phyloP scores from a whole-genome alignment of 1,284 basidiomycete genomes.

The Peniophora sp. region DNA sequence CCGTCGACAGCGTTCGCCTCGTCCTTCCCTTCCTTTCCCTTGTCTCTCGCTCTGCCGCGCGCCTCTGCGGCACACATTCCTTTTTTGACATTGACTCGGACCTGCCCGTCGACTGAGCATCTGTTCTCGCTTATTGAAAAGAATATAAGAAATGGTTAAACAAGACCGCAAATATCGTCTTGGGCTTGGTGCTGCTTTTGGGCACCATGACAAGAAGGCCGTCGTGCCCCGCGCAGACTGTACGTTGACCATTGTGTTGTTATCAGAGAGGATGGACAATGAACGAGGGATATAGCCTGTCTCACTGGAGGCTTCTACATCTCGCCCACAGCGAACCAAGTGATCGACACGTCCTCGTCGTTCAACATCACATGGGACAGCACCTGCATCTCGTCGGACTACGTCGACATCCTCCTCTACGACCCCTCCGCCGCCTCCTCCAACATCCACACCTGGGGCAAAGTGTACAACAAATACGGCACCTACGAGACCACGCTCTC shows the following conservation, averaged over 20 bases:
- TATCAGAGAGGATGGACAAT: not conserved
- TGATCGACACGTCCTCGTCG: constrained; percentile 44
- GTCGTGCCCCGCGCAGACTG: constrained; percentile 4
- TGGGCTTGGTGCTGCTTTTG: constrained; percentile 5
- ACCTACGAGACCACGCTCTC: constrained; percentile 46
- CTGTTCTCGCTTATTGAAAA: not conserved
- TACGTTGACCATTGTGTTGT: not conserved
- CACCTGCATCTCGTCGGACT: constrained; percentile 38
- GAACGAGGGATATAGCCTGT: constrained; percentile 43
- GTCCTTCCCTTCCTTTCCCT: constrained; percentile 3
- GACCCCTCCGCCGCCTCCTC: constrained; percentile 38
- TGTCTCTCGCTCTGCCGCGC: constrained; percentile 7
- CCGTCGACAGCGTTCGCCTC: not conserved
- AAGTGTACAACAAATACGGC: constrained; percentile 49
- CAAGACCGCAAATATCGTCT: constrained; percentile 3
- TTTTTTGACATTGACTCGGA: too few species aligned
- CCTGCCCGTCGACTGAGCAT: too few species aligned
- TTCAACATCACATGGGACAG: constrained; percentile 71
- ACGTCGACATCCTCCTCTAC: constrained; percentile 72
- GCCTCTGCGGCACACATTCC: constrained; percentile 9
- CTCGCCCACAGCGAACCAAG: constrained; percentile 45
- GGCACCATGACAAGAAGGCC: not conserved
- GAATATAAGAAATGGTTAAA: not conserved
- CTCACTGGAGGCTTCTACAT: constrained; percentile 58
- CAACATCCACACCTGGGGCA: constrained; percentile 57